Base-by-base conservation (phyloP, 2,329 filamentous ascomycete species). In the Trichocomaceae sp. region DNA sequence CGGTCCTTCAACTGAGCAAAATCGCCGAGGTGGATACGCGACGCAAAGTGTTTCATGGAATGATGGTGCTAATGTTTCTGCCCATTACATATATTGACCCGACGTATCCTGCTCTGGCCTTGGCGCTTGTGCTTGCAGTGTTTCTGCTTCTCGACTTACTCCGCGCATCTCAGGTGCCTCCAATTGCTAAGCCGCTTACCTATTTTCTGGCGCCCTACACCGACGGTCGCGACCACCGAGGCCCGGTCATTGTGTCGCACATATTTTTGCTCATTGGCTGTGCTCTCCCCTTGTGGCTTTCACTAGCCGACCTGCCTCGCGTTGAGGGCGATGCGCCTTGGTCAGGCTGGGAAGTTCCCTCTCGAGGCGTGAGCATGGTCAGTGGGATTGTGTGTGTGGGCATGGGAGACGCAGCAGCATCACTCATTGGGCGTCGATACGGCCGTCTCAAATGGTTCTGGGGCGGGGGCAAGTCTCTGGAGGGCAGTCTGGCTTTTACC, bases 21-120 rank as follows among this genome's bases (percentile, higher is more conserved):
- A 77, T 88, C 49, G 91, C 88, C 61, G 91, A 96, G 72, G 92
- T 99, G 47, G 93, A 99, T 72, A 99, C 93, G 1, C 83, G 93
- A 49, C 84, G 93, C 50, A 99, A 99, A 71, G 88, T 97, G 22
- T 99, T 99, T 69, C 93, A 99, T 70, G 95, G 95, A 62, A 96
- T 92, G 80, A 97, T 97, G 87, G 92, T 97, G 7, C 84, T 84
- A 54, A 96, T 99, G 89, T 85, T 99, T 54, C 79, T 97, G 1
- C 91, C 93, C 0, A 84, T 88, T 1, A 88, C 86, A 2, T 96
- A 84, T 67, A 75, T 97, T 59, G 93, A 99, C 69, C 92, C 93
- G 0, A 79, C 85, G 41, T 97, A 89, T 69, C 84, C 85, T 49
- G 83, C 87, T 1, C 77, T 99, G 12, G 89, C 90, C 0, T 78